Conservation (phyloP, 2,329 filamentous ascomycete species). For the Acrodontium crateriforme region DNA sequence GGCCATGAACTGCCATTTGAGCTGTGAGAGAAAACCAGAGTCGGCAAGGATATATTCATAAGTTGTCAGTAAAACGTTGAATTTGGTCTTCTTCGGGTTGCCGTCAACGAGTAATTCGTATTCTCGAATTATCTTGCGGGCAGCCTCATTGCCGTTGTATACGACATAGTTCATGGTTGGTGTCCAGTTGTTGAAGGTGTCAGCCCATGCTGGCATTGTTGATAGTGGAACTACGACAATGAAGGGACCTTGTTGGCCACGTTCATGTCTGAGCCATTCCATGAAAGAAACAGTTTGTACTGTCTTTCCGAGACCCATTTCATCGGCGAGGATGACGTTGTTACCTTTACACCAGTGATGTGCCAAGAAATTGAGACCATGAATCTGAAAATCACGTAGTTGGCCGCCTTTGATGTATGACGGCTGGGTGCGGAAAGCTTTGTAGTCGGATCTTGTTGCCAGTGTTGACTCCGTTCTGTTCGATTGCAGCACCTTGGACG, state of each 20-base stretch:
- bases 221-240: constrained; percentile 94
- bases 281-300: constrained; percentile 95
- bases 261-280: constrained; percentile 87
- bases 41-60: constrained; percentile 94
- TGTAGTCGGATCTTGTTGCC: constrained; percentile 58
- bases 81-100: constrained; percentile 79
- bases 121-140: constrained; percentile 76
- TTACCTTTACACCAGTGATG: constrained; percentile 91
- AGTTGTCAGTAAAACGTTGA: constrained; percentile 93
- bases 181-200: constrained; percentile 93
- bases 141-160: constrained; percentile 79
- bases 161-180: constrained; percentile 95
- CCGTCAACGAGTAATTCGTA: constrained; percentile 79
- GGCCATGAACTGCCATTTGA: constrained; percentile 96
- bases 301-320: constrained; percentile 97
- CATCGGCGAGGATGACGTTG: constrained; percentile 94
- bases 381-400: constrained; percentile 84
- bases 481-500: constrained; percentile 66
- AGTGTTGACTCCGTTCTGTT: constrained; percentile 63
- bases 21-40: constrained; percentile 65
- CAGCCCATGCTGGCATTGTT: constrained; percentile 94
- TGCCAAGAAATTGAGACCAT: constrained; percentile 85
- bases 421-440: constrained; percentile 65
- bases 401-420: constrained; percentile 72
- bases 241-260: constrained; percentile 84